These are phyloP conservation scores for Paecilomyces dactylethromorphus DNA, from an alignment of 2,329 filamentous ascomycete genomes.

Conservation along the genomic window DNA sequence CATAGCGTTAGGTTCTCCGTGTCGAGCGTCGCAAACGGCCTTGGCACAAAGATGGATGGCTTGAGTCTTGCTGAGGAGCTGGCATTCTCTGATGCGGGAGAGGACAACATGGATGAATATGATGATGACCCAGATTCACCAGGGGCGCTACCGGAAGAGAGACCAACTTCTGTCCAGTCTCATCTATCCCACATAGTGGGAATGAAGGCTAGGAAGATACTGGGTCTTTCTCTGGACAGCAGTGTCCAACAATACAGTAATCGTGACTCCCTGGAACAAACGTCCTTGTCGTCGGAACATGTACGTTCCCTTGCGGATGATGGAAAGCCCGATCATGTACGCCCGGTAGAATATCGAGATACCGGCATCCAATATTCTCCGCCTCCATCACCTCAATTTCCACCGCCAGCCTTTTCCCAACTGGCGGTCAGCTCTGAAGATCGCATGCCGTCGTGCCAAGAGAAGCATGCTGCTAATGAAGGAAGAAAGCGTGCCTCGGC, in stretches of 20 bases:
- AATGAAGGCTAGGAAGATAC: constrained; percentile 39
- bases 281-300: constrained; percentile 7
- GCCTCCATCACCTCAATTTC: constrained; percentile 59
- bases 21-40: constrained; percentile 50
- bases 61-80: constrained; percentile 86
- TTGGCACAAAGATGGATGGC: constrained; percentile 55
- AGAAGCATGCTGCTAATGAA: not conserved
- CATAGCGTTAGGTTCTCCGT: constrained; percentile 65
- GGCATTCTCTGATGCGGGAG: constrained; percentile 74
- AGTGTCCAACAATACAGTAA: constrained; percentile 18
- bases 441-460: not conserved
- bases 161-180: constrained; percentile 34
- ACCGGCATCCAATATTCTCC: constrained; percentile 78
- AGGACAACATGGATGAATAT: constrained; percentile 48
- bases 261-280: constrained; percentile 10
- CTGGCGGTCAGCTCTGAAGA: constrained; percentile 13
- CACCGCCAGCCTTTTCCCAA: constrained; percentile 14
- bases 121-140: constrained; percentile 57
- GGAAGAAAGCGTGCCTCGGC: not conserved
- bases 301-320: constrained; percentile 38
- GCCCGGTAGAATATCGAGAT: constrained; percentile 59
- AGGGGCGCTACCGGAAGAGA: constrained; percentile 37
- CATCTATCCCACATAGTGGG: constrained; percentile 26
- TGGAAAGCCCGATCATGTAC: constrained; percentile 18
- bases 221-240: constrained; percentile 36